Base-by-base conservation (phyloP, 1,139 yeast species). In the Arxiozyma telluris region DNA sequence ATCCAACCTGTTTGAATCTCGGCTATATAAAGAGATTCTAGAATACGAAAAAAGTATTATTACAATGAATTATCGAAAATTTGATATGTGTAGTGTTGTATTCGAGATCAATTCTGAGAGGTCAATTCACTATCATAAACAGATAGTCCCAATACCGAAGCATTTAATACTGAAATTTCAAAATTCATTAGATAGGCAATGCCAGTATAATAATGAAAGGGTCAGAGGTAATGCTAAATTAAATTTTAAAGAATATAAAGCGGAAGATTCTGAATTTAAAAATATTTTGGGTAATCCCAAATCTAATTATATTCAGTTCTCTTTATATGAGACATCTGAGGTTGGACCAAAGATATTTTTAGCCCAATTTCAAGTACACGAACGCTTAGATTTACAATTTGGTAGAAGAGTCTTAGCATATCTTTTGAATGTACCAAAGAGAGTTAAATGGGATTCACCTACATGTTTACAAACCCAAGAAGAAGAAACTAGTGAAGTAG, bases 391-490 rank as follows among this genome's bases (percentile, higher is more conserved):
- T 66, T 70, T 87, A 17, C 95, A 87, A 61, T 86, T 87, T 61
- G 94, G 95, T 0, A 74, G 96, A 65, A 75, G 90, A 61, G 90
- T 85, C 0, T 63, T 86, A 44, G 89, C 95, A 0, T 76, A 74
- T 59, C 67, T 83, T 6, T 66, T 87, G 52, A 77, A 76, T 50
- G 71, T 80, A 23, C 83, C 84, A 1, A 82, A 82, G 57, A 72
- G 95, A 59, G 70, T 80, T 0, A 79, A 79, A 56, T 88, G 96
- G 96, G 84, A 83, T 55, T 80, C 81, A 53, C 59, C 61, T 11
- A 53, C 52, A 4, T 87, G 96, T 62, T 72, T 72, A 53, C 91
- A 86, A 63, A 73, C 84, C 0, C 71, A 72, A 53, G 71, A 72
- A 34, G 77, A 79, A 57, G 96, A 87, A 63, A 71, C 75, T 15